Evolutionary conservation across 2,329 filamentous ascomycete genomes (phyloP).

Genomic region (Xylariaceae sp.): DNA sequence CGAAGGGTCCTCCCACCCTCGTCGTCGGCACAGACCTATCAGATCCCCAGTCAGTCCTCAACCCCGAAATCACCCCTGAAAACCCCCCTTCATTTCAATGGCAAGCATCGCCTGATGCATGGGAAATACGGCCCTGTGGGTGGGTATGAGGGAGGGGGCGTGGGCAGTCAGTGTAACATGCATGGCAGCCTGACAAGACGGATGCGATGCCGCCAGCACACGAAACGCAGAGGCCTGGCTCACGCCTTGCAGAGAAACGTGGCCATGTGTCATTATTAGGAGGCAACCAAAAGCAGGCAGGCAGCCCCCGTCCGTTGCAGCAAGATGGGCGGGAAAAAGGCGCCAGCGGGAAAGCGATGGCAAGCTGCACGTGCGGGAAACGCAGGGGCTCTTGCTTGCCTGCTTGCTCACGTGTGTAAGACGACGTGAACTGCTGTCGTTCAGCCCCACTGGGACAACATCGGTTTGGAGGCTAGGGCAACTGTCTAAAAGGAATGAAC

Average conservation of each 20-base stretch:
- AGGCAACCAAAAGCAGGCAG: constrained; percentile 17
- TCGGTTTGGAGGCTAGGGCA: constrained; percentile 27
- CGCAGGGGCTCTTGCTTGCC: constrained; percentile 32
- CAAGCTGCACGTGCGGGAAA: constrained; percentile 28
- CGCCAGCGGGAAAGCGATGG: constrained; percentile 21
- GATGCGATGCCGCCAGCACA: constrained; percentile 18
- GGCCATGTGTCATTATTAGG: constrained; percentile 21
- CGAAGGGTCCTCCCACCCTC: constrained; percentile 85
- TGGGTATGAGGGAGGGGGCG: constrained; percentile 26
- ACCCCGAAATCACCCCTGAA: constrained; percentile 23
- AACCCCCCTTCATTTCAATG: constrained; percentile 11
- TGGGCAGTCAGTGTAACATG: constrained; percentile 24
- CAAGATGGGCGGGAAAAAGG: no score
- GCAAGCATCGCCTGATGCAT: constrained; percentile 19
- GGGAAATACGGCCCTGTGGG: constrained; percentile 24
- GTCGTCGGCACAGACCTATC: constrained; percentile 85
- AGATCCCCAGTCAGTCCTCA: constrained; percentile 29
- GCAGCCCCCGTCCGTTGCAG: constrained; percentile 19
- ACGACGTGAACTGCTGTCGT: constrained; percentile 29
- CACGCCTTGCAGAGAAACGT: constrained; percentile 23
- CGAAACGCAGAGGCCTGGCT: constrained; percentile 14
- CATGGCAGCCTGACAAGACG: constrained; percentile 29
- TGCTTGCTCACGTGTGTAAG: constrained; percentile 31
- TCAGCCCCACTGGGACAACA: constrained; percentile 28
- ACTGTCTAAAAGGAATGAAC: constrained; percentile 13